Evolutionary conservation across 768 basidiomycete species (phyloP).

Genomic region (Podaxis sp.): DNA sequence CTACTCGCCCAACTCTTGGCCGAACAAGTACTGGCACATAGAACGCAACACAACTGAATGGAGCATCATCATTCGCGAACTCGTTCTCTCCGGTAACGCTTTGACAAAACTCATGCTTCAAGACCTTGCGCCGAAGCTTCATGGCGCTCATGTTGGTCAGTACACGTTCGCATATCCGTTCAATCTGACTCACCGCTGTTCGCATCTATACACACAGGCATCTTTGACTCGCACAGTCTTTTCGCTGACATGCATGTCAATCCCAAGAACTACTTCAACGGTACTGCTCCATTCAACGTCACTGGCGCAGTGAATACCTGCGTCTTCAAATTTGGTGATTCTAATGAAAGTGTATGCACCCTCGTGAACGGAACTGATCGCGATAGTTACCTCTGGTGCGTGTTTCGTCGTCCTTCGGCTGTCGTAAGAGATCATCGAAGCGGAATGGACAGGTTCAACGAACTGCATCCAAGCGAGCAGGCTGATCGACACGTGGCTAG

Average conservation of each 20-base stretch:
- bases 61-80: conserved; percentile 55
- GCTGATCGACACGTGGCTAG: conserved; percentile 51
- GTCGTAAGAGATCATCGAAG: not conserved
- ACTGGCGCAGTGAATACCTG: conserved; percentile 53
- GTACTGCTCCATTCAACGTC: conserved; percentile 60
- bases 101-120: conserved; percentile 53
- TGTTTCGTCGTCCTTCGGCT: not conserved
- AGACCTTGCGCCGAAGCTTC: conserved; percentile 44
- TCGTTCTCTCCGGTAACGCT: conserved; percentile 50
- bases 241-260: conserved; percentile 57
- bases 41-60: conserved; percentile 57
- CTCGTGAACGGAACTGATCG: conserved; percentile 39
- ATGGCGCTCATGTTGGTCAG: conserved; percentile 59
- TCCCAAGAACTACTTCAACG: conserved; percentile 58
- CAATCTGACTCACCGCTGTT: not conserved
- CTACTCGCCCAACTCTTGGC: conserved; percentile 48
- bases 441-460: conserved; percentile 44
- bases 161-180: not conserved
- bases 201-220: not conserved
- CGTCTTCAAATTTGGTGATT: conserved; percentile 35
- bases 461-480: conserved; percentile 62
- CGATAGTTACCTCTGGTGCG: conserved; percentile 65
- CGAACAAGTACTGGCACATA: conserved; percentile 47
- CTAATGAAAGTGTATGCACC: conserved; percentile 32
- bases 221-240: conserved; percentile 36